Evolutionary conservation across 2,329 filamentous ascomycete genomes (phyloP).

Genomic region (Diaporthe capsici): DNA sequence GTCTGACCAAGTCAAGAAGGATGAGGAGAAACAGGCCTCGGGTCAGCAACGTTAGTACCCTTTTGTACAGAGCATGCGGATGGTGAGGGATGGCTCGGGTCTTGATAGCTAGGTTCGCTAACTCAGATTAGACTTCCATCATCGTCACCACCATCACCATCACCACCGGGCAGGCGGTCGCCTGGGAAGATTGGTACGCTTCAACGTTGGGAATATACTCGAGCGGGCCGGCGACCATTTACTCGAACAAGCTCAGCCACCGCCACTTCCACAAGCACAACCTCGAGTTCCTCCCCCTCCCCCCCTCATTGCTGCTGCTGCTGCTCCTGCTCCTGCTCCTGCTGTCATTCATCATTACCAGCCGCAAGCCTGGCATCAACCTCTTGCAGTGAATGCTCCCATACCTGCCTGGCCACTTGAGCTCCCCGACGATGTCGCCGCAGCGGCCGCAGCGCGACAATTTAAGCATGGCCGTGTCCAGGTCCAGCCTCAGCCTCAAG

Average conservation of each 20-base stretch:
- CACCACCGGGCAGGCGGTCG: neutral
- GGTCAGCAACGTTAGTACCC: conserved; percentile 26
- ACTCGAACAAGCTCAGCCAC: neutral
- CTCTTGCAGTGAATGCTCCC: neutral
- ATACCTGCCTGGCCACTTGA: neutral
- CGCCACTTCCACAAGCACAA: neutral
- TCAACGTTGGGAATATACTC: neutral
- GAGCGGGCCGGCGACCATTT: neutral
- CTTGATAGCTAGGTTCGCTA: conserved; percentile 18
- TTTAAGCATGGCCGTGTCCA: neutral
- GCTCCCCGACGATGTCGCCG: neutral
- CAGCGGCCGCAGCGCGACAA: neutral
- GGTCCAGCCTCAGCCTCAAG: neutral
- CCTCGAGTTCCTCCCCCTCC: neutral
- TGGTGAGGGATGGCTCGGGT: neutral
- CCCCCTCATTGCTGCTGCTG: neutral
- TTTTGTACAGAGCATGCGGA: conserved; percentile 10
- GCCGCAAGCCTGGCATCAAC: neutral
- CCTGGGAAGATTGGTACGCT: neutral
- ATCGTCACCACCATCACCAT: neutral
- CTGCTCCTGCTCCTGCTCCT: neutral
- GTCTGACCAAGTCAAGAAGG: conserved; percentile 65
- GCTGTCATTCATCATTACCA: neutral
- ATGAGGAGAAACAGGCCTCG: conserved; percentile 51
- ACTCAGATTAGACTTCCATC: conserved; percentile 10